These are phyloP conservation scores for Macrophomina phaseolina DNA, from an alignment of 2,329 filamentous ascomycete species.

Conservation along the genomic window DNA sequence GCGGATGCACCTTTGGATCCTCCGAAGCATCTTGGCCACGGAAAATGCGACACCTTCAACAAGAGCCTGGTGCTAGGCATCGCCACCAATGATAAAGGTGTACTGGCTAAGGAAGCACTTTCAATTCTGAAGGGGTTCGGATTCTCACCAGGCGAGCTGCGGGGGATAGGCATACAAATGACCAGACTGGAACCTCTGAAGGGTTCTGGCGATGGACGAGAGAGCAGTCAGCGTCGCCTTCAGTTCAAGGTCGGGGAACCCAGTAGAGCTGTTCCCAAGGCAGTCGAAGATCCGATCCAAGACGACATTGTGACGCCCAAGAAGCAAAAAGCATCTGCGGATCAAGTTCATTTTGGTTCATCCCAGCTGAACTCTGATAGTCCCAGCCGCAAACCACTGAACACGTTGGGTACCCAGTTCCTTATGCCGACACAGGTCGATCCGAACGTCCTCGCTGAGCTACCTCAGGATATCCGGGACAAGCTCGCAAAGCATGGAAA, in stretches of 20 bases:
- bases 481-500: slow-evolving; percentile 60
- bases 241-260: slow-evolving; percentile 65
- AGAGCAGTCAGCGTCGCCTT: slow-evolving; percentile 80
- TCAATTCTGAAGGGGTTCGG: slow-evolving; percentile 80
- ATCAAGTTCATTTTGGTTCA: slow-evolving; percentile 47
- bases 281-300: slow-evolving; percentile 51
- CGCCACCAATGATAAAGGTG: slow-evolving; percentile 75
- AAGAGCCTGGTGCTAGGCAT: slow-evolving; percentile 85
- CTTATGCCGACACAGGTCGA: slow-evolving; percentile 86
- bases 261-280: slow-evolving; percentile 30
- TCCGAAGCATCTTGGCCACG: slow-evolving; percentile 91
- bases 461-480: slow-evolving; percentile 81
- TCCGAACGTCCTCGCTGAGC: slow-evolving; percentile 77
- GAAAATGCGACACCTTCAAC: slow-evolving; percentile 92
- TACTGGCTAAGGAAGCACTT: slow-evolving; percentile 82
- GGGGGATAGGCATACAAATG: slow-evolving; percentile 91
- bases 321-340: slow-evolving; percentile 38
- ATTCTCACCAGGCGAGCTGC: slow-evolving; percentile 89
- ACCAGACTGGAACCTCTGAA: slow-evolving; percentile 88
- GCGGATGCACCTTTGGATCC: slow-evolving; percentile 88
- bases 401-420: slow-evolving; percentile 88
- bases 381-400: slow-evolving; percentile 70
- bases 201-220: slow-evolving; percentile 57
- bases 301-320: slow-evolving; percentile 52
- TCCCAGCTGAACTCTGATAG: slow-evolving; percentile 50